Evolutionary conservation across 305 asterid species (phyloP), one percentile per base, ranked within the genome.

Genomic region (Ajuga reptans): DNA sequence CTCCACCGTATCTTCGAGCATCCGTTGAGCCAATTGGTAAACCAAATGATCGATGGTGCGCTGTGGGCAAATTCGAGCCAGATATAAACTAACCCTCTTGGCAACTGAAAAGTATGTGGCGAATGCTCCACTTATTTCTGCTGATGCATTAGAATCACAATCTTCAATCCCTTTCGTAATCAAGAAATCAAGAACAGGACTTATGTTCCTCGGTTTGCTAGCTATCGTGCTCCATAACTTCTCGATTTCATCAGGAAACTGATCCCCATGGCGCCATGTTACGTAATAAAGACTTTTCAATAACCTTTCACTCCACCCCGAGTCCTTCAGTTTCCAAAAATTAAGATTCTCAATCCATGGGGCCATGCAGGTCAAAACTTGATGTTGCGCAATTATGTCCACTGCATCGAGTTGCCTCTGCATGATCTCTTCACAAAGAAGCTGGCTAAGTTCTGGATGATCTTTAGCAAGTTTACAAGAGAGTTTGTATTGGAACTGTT

Each of bases 211-310:
- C 17, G 96, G 96, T 75, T 91, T 94, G 83, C 97, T 87, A 24
- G 99, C 99, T 63, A 94, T 94, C 64, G 99, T 94, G 83, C 99
- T 91, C 99, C 99, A 94, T 53, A 94, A 84, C 85, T 94, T 94
- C 83, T 94, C 99, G 51, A 94, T 94, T 86, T 94, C 99, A 72
- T 94, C 99, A 3, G 99, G 99, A 70, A 94, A 94, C 76, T 94
- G 99, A 84, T 94, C 98, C 17, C 99, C 99, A 49, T 91, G 99
- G 42, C 99, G 87, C 98, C 96, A 89, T 4, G 99, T 94, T 69
- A 94, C 99, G 61, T 94, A 94, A 66, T 94, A 94, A 50, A 94
- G 92, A 78, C 95, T 89, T 85, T 94, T 94, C 79, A 94, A 76
- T 70, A 94, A 78, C 69, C 99, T 87, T 64, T 91, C 97, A 60